These are phyloP conservation scores for Amanita pallidorosea DNA, from an alignment of 768 basidiomycete species.

Conservation along the genomic window DNA sequence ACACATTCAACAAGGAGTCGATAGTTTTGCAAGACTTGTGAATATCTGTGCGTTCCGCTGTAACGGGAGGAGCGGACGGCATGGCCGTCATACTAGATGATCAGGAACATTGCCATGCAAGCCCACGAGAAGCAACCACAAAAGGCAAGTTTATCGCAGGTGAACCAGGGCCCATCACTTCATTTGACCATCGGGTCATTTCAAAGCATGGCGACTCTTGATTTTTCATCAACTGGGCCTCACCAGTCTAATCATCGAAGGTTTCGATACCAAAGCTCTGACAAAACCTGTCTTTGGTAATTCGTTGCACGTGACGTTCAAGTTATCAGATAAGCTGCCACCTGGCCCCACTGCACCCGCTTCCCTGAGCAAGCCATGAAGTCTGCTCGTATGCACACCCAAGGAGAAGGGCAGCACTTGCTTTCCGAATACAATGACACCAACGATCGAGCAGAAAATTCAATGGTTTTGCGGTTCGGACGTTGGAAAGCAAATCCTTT, in stretches of 20 bases:
- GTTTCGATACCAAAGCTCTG: too few relatives aligned
- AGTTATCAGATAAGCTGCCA: conserved; percentile 5
- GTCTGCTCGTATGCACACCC: neutral
- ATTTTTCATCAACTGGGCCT: too few relatives aligned
- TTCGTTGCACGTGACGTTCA: neutral
- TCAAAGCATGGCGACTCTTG: too few relatives aligned
- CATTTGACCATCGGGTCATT: too few relatives aligned
- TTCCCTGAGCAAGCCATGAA: neutral
- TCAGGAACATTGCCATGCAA: neutral
- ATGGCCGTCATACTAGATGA: conserved; percentile 1
- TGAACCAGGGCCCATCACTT: too few relatives aligned
- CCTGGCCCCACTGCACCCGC: neutral
- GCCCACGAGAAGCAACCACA: too few relatives aligned
- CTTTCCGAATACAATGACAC: neutral
- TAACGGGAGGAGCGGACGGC: conserved; percentile 3
- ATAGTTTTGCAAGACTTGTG: conserved; percentile 76
- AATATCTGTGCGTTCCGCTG: conserved; percentile 59
- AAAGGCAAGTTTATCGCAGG: too few relatives aligned
- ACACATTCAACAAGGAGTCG: conserved; percentile 51
- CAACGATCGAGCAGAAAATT: neutral
- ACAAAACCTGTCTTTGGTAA: neutral
- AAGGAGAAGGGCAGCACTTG: neutral
- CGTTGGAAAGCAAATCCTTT: conserved; percentile 30
- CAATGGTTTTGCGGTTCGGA: conserved; percentile 8
- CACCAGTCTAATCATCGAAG: too few relatives aligned